Evolutionary conservation across 345 rosid genomes (phyloP).

Genomic region (Melaleuca alternifolia): DNA sequence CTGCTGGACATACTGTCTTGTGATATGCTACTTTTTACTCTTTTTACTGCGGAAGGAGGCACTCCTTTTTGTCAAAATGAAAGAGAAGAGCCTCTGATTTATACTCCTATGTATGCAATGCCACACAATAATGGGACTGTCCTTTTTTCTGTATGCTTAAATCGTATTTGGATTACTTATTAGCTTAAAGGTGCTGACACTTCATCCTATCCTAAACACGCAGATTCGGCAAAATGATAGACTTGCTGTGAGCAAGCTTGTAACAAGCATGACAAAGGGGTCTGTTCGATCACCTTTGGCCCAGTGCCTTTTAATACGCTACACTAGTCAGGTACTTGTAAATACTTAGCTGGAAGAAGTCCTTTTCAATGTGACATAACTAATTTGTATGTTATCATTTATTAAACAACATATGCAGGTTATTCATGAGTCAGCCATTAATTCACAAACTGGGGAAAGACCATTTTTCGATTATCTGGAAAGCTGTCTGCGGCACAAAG

Average conservation of each 20-base stretch:
- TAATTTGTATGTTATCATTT: not conserved
- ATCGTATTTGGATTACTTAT: not conserved
- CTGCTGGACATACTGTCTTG: not conserved
- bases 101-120: not conserved
- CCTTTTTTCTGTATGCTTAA: not conserved
- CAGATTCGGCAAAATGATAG: slow-evolving; percentile 98
- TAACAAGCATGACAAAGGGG: slow-evolving; percentile 92
- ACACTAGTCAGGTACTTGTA: slow-evolving; percentile 68
- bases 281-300: slow-evolving; percentile 95
- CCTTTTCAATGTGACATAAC: not conserved
- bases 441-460: slow-evolving; percentile 72
- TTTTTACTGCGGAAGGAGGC: not conserved
- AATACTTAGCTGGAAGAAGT: not conserved
- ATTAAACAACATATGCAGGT: slow-evolving; percentile 33
- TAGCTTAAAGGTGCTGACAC: not conserved
- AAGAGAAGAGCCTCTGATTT: not conserved
- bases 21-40: not conserved
- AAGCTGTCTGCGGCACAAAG: slow-evolving; percentile 88
- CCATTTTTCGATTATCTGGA: slow-evolving; percentile 94
- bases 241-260: slow-evolving; percentile 92
- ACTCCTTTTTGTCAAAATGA: not conserved
- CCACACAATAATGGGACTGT: not conserved
- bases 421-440: slow-evolving; percentile 67
- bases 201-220: not conserved
- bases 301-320: slow-evolving; percentile 92